Evolutionary conservation across 2,329 filamentous ascomycete genomes (phyloP), one percentile per base, ranked within the genome.

Genomic region (Rhinocladiella mackenziei): DNA sequence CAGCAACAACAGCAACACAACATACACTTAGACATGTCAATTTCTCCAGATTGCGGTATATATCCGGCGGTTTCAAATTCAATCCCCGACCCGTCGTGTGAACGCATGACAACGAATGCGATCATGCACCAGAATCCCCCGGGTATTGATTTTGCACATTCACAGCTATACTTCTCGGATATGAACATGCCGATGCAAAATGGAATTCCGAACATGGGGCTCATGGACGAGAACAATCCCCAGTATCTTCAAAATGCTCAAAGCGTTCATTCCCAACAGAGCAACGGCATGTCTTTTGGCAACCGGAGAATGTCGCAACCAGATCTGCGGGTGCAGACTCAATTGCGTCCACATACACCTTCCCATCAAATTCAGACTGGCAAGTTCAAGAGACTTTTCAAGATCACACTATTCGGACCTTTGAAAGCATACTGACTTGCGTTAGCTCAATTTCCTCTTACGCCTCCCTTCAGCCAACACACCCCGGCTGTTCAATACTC

Each of bases 401-500:
- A 32, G 3, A 2, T 34, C 28, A 19, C 30, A n/a, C n/a, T n/a
- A n/a, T n/a, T n/a, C n/a, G n/a, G n/a, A n/a, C 22, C 10, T 38
- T 28, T 29, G 13, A 5, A 18, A 22, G 9, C n/a, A 8, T 26
- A 25, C 58, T 63, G 39, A 68, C 53, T 14, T 10, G 17, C 22
- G 39, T 30, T 46, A 81, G 81, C 69, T 54, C 82, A 79, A 56
- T 77, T 78, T 53, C 83, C 83, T 45, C 76, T 81, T 33, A 86
- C 83, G 19, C 83, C 84, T 40, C 81, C 83, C 10, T 64, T 68
- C 57, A 67, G 64, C 56, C 60, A 62, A 54, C 61, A 64, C 39
- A 60, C 62, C 49, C 62, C 64, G 47, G 56, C 63, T 48, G 56
- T 60, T 44, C 62, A 63, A 32, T 64, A 67, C 41, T 61, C 61